Evolutionary conservation across 2,329 filamentous ascomycete species (phyloP).

Genomic region (Epichloe elymi): DNA sequence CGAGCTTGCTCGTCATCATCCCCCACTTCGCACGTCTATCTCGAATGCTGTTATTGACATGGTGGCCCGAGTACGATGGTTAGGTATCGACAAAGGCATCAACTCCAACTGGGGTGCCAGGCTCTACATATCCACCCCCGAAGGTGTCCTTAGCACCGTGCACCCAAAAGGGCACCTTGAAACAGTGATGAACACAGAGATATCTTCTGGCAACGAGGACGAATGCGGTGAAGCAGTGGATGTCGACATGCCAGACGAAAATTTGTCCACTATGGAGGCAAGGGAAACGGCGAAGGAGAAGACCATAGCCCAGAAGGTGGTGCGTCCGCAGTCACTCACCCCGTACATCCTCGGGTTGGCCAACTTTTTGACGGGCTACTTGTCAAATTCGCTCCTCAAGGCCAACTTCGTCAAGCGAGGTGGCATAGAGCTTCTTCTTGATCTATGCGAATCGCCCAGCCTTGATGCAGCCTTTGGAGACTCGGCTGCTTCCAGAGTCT

Average conservation of each 20-base stretch:
- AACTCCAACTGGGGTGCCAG: conserved; percentile 65
- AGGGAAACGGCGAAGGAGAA: conserved; percentile 3
- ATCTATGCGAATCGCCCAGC: conserved; percentile 71
- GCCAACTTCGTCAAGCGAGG: conserved; percentile 62
- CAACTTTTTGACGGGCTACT: conserved; percentile 63
- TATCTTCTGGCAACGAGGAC: conserved; percentile 25
- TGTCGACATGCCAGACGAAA: conserved; percentile 52
- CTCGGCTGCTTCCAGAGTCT: conserved; percentile 50
- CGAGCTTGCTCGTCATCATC: conserved; percentile 88
- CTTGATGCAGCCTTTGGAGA: conserved; percentile 51
- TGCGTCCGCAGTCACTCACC: conserved; percentile 30
- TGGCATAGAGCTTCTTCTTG: conserved; percentile 71
- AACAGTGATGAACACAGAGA: conserved; percentile 13
- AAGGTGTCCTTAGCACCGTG: conserved; percentile 38
- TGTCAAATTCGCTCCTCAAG: conserved; percentile 62
- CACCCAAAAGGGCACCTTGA: conserved; percentile 36
- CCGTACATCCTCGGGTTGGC: conserved; percentile 64
- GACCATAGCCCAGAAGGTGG: conserved; percentile 7
- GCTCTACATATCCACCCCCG: conserved; percentile 49
- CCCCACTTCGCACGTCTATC: conserved; percentile 65
- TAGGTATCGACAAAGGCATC: conserved; percentile 59
- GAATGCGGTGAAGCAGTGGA: conserved; percentile 31
- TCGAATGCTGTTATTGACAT: conserved; percentile 79
- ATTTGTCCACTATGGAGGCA: conserved; percentile 8
- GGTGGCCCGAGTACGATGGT: conserved; percentile 65